Evolutionary conservation across 106 monocot species (phyloP).

Genomic region (Posidonia australis): DNA sequence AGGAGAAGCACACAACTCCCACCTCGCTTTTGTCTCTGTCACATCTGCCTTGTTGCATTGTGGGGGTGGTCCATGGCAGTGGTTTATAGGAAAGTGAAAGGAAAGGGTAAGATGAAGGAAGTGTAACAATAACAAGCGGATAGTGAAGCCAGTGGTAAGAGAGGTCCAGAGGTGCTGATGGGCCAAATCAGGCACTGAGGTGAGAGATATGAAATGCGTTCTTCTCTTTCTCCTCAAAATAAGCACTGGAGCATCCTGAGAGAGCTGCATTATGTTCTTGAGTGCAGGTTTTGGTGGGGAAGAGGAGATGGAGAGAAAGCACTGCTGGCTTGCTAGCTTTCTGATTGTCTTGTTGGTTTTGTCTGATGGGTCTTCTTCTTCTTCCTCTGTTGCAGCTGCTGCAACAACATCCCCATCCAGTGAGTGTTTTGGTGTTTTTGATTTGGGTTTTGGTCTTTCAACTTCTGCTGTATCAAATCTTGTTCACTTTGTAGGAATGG

Average conservation of each 20-base stretch:
- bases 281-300: not conserved
- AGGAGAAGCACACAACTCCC: too few species aligned
- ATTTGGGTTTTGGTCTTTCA: not conserved
- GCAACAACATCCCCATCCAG: conserved; percentile 29
- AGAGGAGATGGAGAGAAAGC: conserved; percentile 10
- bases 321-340: conserved; percentile 6
- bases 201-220: too few species aligned
- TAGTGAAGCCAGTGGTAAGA: not conserved
- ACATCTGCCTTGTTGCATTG: not conserved
- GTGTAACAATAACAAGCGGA: not conserved
- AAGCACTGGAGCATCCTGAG: not conserved
- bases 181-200: too few species aligned
- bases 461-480: not conserved
- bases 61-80: not conserved
- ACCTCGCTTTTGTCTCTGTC: not conserved
- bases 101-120: not conserved
- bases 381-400: conserved; percentile 23
- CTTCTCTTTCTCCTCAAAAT: not conserved
- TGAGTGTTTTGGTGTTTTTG: conserved; percentile 12
- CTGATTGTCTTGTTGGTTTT: conserved; percentile 28
- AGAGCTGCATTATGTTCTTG: not conserved
- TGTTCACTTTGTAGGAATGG: conserved; percentile 27
- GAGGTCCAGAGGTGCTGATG: not conserved
- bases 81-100: not conserved
- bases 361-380: conserved; percentile 16